Conservation (phyloP, 2,329 filamentous ascomycete genomes). For the Cordyceps cicadae region DNA sequence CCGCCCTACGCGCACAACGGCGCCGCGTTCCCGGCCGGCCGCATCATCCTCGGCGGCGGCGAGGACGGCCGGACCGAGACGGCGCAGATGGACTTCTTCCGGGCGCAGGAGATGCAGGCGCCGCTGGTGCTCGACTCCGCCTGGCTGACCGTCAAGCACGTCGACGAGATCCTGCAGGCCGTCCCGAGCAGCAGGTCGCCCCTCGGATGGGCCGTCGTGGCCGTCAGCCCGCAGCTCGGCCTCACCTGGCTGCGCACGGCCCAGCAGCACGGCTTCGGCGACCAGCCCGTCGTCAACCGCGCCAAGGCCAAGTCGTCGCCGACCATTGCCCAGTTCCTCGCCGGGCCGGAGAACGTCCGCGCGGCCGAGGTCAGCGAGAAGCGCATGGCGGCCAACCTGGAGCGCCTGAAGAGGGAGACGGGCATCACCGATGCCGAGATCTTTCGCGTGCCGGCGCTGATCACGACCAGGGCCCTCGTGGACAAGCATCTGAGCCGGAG, state of each 20-base stretch:
- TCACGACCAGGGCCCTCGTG: background rate
- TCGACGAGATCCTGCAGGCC: constrained; percentile 25
- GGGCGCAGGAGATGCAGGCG: constrained; percentile 21
- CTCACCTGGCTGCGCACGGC: background rate
- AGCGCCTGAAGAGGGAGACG: background rate
- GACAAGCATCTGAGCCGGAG: background rate
- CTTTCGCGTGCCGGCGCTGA: background rate
- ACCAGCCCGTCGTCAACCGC: background rate
- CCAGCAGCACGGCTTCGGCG: background rate
- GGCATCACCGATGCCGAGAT: background rate
- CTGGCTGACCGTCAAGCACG: constrained; percentile 24
- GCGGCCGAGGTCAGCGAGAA: background rate
- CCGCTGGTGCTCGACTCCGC: constrained; percentile 23
- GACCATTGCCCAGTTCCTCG: background rate
- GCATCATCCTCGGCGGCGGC: background rate
- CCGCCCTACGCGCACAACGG: background rate
- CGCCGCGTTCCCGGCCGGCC: background rate
- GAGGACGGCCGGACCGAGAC: background rate
- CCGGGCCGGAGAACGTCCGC: background rate
- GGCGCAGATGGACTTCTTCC: background rate
- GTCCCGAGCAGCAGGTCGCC: background rate
- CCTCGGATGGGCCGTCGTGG: background rate
- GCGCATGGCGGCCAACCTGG: background rate
- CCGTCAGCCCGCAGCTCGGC: background rate
- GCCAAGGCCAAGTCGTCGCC: background rate